These are phyloP conservation scores for Ganoderma lingzhi DNA, from an alignment of 1,284 basidiomycete genomes.

Conservation along the genomic window DNA sequence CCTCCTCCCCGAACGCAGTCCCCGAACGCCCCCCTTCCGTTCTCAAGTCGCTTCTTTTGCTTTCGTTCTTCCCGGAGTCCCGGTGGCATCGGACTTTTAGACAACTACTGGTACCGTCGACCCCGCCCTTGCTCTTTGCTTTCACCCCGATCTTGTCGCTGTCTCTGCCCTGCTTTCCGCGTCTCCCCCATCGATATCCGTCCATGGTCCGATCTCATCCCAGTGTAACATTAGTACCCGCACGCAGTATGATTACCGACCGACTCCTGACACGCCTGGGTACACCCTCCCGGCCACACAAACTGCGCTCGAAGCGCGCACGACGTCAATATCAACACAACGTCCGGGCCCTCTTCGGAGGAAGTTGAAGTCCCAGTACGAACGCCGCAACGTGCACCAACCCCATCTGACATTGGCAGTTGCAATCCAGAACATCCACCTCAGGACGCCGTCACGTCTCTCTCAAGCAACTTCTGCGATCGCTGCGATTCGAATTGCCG, in stretches of 20 bases:
- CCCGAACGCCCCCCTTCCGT: background rate
- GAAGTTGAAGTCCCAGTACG: no score
- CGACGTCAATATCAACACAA: background rate
- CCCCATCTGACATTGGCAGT: background rate
- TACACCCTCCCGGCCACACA: background rate
- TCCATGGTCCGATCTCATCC: background rate
- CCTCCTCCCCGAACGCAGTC: background rate
- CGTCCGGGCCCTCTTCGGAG: background rate
- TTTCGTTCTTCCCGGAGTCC: conserved; percentile 1
- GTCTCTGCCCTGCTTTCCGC: background rate
- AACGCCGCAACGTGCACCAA: background rate
- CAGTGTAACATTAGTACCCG: background rate
- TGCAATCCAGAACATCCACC: background rate
- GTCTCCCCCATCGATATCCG: background rate
- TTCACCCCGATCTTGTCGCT: background rate
- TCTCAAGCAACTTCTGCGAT: background rate
- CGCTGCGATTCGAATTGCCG: background rate
- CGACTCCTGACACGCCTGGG: background rate
- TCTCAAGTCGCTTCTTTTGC: background rate
- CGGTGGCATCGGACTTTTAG: conserved; percentile 8
- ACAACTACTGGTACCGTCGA: conserved; percentile 6
- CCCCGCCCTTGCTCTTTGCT: background rate
- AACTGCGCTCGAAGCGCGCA: background rate
- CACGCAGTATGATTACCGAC: background rate
- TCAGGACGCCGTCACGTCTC: background rate